Conservation (phyloP, 78 protist species). For the Emiliania huxleyi region DNA sequence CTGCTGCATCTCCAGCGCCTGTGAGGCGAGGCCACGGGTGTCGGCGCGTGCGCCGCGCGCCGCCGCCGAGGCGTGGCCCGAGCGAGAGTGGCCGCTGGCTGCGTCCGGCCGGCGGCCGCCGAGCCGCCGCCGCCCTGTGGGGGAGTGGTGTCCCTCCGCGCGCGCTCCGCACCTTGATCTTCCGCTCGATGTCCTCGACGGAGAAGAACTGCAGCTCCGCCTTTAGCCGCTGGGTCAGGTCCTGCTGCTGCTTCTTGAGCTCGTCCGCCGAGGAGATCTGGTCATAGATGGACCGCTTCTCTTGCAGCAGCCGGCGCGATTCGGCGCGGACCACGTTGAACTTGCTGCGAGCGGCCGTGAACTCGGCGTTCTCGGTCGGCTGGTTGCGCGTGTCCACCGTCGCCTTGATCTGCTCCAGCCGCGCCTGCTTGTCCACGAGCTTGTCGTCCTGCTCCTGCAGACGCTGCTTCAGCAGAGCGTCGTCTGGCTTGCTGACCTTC, state of each 20-base stretch:
- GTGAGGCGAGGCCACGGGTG: too few species aligned
- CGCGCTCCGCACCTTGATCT: conserved; percentile 21
- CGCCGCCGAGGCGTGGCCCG: too few species aligned
- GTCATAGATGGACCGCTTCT: not conserved
- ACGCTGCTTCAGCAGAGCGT: not conserved
- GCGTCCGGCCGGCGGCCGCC: too few species aligned
- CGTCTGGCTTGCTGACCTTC: not conserved
- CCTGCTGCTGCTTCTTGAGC: not conserved
- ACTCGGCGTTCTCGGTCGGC: not conserved
- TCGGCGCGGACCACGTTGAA: not conserved
- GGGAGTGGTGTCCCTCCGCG: too few species aligned
- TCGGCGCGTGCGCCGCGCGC: too few species aligned
- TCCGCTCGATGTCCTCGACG: not conserved
- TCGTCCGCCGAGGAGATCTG: not conserved
- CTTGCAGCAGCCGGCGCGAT: not conserved
- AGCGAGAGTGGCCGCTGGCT: too few species aligned
- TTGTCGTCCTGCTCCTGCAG: not conserved
- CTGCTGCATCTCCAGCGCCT: not conserved
- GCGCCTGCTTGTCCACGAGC: not conserved
- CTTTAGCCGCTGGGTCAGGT: not conserved
- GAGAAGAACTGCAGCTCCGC: too few species aligned
- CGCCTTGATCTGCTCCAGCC: not conserved
- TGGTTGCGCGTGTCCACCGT: not conserved
- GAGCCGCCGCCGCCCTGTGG: too few species aligned
- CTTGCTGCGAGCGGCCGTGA: not conserved